Base-by-base conservation (phyloP, 2,329 filamentous ascomycete species). In the Penicillium sp. region DNA sequence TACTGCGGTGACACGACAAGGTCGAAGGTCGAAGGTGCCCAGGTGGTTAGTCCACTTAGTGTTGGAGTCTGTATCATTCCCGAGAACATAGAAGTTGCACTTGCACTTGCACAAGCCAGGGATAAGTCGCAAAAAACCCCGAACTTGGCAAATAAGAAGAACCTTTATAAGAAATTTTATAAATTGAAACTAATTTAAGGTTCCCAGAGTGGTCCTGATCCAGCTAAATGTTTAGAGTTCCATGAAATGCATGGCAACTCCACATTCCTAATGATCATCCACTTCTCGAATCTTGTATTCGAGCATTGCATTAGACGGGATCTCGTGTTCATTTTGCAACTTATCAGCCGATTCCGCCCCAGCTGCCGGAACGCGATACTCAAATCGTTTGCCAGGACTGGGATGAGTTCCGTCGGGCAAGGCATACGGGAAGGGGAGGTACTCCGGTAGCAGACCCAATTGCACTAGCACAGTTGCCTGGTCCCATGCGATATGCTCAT, bases 401-500 rank as follows among this genome's bases (percentile, higher is more conserved):
- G 67, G 59, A 2, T 44, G 39, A 25, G 48, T 54, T 10, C 66
- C 69, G 4, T 61, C 65, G 0, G 68, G 61, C 0, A 79, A 47
- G 0, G 69, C 47, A 51, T 81, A 76, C 0, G 79, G 79, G 42
- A 79, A 84, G 0, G 75, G 73, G 0, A 85, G 67, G 44, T 78
- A 84, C 39, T 83, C 72, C 0, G 78, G 78, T 36, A 85, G 55
- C 12, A 83, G 54, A 0, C 76, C 79, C 1, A 80, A 56, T 54
- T 85, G 80, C 8, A 66, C 60, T 7, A 85, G 61, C 2, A 76
- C 72, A 0, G 75, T 79, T 0, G 67, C 74, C 55, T 84, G 79
- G 42, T 85, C 81, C 80, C 80, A 85, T 6, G 71, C 64, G 27
- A 85, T 84, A 51, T 84, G 80, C 56, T 85, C 81, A 47, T 84